Conservation (phyloP, 2,329 filamentous ascomycete species). For the Penicillium corylophilum region DNA sequence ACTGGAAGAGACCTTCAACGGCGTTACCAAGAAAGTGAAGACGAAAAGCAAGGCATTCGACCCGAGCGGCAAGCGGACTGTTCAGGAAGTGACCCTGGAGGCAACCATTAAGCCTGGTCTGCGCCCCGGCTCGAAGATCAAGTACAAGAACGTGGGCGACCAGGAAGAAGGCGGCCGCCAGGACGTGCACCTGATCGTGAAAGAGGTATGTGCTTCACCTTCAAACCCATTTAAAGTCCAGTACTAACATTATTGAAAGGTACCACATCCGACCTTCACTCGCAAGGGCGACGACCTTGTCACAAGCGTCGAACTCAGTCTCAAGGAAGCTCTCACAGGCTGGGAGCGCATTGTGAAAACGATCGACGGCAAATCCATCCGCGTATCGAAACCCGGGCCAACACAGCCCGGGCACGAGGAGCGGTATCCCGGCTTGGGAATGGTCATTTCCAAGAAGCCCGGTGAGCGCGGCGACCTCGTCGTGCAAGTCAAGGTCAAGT, state of each 20-base stretch:
- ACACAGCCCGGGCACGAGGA: constrained; percentile 83
- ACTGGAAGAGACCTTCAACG: constrained; percentile 84
- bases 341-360: constrained; percentile 91
- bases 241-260: constrained; percentile 59
- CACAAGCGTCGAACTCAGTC: constrained; percentile 72
- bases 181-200: constrained; percentile 90
- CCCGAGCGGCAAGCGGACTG: constrained; percentile 73
- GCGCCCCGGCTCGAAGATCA: constrained; percentile 97
- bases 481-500: constrained; percentile 88
- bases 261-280: constrained; percentile 78
- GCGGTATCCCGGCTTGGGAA: constrained; percentile 79
- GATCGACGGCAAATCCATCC: constrained; percentile 86
- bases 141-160: constrained; percentile 96
- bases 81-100: constrained; percentile 85
- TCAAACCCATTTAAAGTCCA: background rate
- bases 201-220: constrained; percentile 66
- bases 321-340: constrained; percentile 92
- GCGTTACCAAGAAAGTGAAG: constrained; percentile 94
- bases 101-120: constrained; percentile 94
- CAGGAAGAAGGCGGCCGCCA: constrained; percentile 95
- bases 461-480: constrained; percentile 82
- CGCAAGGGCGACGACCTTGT: constrained; percentile 87
- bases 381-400: constrained; percentile 75
- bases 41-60: constrained; percentile 97
- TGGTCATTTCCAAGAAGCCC: constrained; percentile 92